Percentiles rank a stretch among this genome's conserved stretches.
Evolutionary conservation across 2,329 filamentous ascomycete genomes (phyloP).

Genomic region (Nemania abortiva): DNA sequence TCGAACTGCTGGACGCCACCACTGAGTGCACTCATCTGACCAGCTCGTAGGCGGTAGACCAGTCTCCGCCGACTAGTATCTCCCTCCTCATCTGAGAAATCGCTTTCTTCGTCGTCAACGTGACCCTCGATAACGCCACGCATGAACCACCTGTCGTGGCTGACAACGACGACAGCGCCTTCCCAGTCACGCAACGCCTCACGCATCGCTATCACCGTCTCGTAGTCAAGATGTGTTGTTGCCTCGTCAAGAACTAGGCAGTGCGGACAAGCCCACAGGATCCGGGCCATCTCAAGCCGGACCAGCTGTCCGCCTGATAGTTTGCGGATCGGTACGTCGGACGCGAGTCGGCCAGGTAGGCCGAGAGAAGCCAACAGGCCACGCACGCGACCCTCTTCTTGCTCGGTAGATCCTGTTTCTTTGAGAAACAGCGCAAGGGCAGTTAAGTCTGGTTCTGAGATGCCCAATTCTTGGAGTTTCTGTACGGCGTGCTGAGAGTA

Average conservation of each 20-base stretch:
- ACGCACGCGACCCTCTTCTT: constrained; percentile 76
- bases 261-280: constrained; percentile 78
- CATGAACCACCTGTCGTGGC: constrained; percentile 86
- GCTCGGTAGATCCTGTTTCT: constrained; percentile 60
- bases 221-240: constrained; percentile 86
- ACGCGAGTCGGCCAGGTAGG: constrained; percentile 75
- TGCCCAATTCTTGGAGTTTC: constrained; percentile 68
- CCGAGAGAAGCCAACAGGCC: constrained; percentile 76
- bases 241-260: constrained; percentile 83
- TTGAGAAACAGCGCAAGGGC: constrained; percentile 72
- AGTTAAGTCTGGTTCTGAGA: constrained; percentile 65
- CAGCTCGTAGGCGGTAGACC: constrained; percentile 71
- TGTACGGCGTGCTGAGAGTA: constrained; percentile 87
- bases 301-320: constrained; percentile 85
- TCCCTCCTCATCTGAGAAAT: constrained; percentile 59
- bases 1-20: constrained; percentile 74
- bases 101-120: constrained; percentile 54
- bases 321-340: constrained; percentile 77
- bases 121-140: constrained; percentile 77
- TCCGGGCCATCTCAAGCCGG: constrained; percentile 70
- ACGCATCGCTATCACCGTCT: constrained; percentile 80
- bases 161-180: constrained; percentile 81
- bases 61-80: constrained; percentile 62
- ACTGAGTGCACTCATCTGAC: constrained; percentile 66
- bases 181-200: constrained; percentile 75